These are phyloP conservation scores for Trametes coccinea DNA, from an alignment of 768 basidiomycete genomes.

Conservation along the genomic window DNA sequence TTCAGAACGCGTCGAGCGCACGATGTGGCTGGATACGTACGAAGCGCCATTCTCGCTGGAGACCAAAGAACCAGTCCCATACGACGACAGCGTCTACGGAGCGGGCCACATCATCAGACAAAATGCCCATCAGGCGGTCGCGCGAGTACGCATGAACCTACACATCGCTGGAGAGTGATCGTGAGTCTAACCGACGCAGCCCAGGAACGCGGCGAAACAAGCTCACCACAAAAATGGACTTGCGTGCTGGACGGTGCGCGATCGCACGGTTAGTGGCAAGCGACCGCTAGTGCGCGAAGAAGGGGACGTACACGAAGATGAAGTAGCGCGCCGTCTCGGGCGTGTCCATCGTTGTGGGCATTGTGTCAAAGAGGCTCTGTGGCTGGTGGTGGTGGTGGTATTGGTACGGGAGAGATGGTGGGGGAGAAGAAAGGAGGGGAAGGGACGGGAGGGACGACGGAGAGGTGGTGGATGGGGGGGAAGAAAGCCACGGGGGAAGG, in stretches of 20 bases:
- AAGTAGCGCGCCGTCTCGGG: slow-evolving; percentile 62
- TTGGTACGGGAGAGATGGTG: slow-evolving; percentile 1
- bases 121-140: background rate
- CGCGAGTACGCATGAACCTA: slow-evolving; percentile 14
- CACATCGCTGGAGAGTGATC: slow-evolving; percentile 44
- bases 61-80: slow-evolving; percentile 84
- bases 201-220: slow-evolving; percentile 15
- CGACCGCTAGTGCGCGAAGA: background rate
- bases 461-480: background rate
- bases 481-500: slow-evolving; percentile 11
- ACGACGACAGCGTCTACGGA: slow-evolving; percentile 71
- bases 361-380: background rate
- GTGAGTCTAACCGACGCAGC: background rate
- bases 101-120: background rate
- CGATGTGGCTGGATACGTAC: slow-evolving; percentile 40
- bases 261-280: background rate
- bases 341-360: slow-evolving; percentile 42
- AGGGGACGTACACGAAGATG: slow-evolving; percentile 61
- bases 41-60: slow-evolving; percentile 77
- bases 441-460: slow-evolving; percentile 8
- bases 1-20: slow-evolving; percentile 11
- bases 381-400: background rate
- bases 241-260: slow-evolving; percentile 44
- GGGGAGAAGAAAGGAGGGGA: slow-evolving; percentile 2
- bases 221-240: slow-evolving; percentile 85